A percentile compares a stretch with the other conserved stretches of the same genome.
Conservation (phyloP, 257 asterid species). For the Hygrophila difformis region DNA sequence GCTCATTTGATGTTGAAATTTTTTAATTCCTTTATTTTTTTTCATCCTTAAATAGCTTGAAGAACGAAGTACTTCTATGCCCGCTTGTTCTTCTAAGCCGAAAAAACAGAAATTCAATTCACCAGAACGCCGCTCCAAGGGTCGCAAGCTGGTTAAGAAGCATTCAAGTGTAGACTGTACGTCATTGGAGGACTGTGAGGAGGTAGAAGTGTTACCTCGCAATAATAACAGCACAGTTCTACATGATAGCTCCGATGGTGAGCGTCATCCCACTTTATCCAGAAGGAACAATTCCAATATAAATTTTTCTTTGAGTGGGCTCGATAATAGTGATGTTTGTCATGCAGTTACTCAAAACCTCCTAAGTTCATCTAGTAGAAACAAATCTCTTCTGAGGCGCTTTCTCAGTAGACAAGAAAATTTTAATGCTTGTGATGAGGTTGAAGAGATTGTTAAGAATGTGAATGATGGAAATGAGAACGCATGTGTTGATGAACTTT, state of each 20-base stretch:
- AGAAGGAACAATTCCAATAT: slow-evolving; percentile 19
- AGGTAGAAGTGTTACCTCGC: slow-evolving; percentile 11
- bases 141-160: slow-evolving; percentile 54
- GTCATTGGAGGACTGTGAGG: slow-evolving; percentile 22
- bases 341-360: no score
- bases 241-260: slow-evolving; percentile 23
- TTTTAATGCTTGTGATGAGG: slow-evolving; percentile 17
- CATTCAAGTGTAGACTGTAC: slow-evolving; percentile 21
- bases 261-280: slow-evolving; percentile 22
- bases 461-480: slow-evolving; percentile 24
- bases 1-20: slow-evolving; percentile 7
- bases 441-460: slow-evolving; percentile 23
- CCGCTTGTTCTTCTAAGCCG: slow-evolving; percentile 21
- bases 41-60: slow-evolving; percentile 23
- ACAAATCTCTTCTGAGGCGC: slow-evolving; percentile 16
- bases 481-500: slow-evolving; percentile 10
- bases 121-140: slow-evolving; percentile 25
- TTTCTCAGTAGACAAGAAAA: slow-evolving; percentile 12
- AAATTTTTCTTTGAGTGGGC: slow-evolving; percentile 9
- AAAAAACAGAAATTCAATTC: slow-evolving; percentile 30
- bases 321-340: slow-evolving; percentile 15
- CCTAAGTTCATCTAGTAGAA: slow-evolving; percentile 18
- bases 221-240: slow-evolving; percentile 14
- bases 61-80: slow-evolving; percentile 28
- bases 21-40: slow-evolving; percentile 9